These are phyloP conservation scores for Geoglossum glabrum DNA, from an alignment of 495 filamentous ascomycete species.

Conservation along the genomic window DNA sequence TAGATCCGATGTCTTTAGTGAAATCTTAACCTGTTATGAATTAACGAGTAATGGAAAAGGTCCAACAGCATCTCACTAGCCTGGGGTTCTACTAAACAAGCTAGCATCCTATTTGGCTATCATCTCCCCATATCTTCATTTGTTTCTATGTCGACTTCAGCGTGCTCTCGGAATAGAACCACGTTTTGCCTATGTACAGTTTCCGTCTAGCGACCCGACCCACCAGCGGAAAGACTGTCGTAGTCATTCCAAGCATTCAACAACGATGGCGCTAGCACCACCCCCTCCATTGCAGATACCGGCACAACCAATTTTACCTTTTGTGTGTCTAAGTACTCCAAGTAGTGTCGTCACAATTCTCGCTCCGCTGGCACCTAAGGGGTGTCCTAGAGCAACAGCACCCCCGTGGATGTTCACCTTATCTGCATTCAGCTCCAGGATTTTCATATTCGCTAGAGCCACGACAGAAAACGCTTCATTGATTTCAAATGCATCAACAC, in stretches of 20 bases:
- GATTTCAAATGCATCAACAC: slow-evolving; percentile 90
- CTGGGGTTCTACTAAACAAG: background rate
- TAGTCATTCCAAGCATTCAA: slow-evolving; percentile 38
- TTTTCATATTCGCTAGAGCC: slow-evolving; percentile 83
- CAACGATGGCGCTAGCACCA: slow-evolving; percentile 74
- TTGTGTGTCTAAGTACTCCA: slow-evolving; percentile 72
- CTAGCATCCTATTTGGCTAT: background rate
- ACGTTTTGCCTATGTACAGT: background rate
- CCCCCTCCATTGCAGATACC: slow-evolving; percentile 98
- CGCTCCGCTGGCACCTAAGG: slow-evolving; percentile 80
- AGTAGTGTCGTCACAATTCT: slow-evolving; percentile 83
- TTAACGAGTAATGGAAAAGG: background rate
- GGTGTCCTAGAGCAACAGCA: slow-evolving; percentile 88
- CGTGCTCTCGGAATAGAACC: background rate
- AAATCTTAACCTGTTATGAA: background rate
- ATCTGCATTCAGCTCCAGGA: slow-evolving; percentile 54
- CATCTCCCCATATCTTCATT: background rate
- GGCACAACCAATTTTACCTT: slow-evolving; percentile 78
- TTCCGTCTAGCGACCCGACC: background rate
- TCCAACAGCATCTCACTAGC: background rate
- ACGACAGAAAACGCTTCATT: slow-evolving; percentile 98
- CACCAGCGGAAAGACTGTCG: background rate
- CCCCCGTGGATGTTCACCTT: slow-evolving; percentile 94
- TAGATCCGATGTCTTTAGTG: background rate
- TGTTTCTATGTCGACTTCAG: background rate